These are phyloP conservation scores for Ampelocalamus luodianensis DNA, from an alignment of 176 grass and related monocot species.

Conservation along the genomic window DNA sequence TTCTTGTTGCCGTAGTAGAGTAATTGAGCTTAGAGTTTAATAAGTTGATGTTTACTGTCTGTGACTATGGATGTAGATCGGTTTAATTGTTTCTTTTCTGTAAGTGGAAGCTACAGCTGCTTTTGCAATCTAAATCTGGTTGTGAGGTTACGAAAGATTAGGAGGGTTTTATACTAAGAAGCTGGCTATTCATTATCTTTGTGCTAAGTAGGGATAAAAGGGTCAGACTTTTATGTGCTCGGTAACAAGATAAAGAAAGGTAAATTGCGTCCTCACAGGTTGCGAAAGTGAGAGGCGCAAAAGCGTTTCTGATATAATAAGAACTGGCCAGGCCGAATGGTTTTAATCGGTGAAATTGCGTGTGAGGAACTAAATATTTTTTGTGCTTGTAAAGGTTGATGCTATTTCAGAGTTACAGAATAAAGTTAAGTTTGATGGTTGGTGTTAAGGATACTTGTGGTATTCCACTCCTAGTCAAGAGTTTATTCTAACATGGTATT, in stretches of 20 bases:
- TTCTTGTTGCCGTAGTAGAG: neutral
- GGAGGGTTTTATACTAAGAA: constrained; percentile 8
- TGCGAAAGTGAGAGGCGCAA: neutral
- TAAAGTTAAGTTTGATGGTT: neutral
- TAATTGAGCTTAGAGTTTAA: neutral
- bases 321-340: neutral
- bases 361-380: neutral
- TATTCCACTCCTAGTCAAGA: too few species aligned
- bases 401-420: neutral
- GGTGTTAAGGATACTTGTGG: too few species aligned
- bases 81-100: constrained; percentile 10
- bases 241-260: neutral
- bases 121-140: neutral
- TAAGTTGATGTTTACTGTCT: neutral
- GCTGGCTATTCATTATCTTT: neutral
- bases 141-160: neutral
- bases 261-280: neutral
- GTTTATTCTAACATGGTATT: too few species aligned
- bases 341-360: neutral
- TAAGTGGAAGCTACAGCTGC: neutral
- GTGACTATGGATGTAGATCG: neutral
- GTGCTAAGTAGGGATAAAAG: neutral
- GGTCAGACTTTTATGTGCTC: neutral
- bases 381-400: neutral
- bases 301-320: neutral